These are phyloP conservation scores for Ophiostoma ips DNA, from an alignment of 2,329 filamentous ascomycete species.

Conservation along the genomic window DNA sequence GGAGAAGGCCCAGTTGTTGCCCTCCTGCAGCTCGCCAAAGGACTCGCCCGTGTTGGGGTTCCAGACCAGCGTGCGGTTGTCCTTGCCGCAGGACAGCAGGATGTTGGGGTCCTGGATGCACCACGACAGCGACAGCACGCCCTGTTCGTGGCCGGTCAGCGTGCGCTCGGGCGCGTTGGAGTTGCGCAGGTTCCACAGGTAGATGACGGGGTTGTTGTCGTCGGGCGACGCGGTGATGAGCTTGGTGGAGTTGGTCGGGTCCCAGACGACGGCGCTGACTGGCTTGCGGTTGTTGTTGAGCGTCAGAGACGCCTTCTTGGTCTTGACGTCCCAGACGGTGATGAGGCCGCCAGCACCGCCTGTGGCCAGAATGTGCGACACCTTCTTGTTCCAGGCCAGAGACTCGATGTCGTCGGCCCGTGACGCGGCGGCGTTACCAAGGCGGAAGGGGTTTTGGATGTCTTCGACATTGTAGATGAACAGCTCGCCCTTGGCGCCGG, in stretches of 20 bases:
- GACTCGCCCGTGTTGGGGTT: slow-evolving; percentile 82
- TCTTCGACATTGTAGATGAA: slow-evolving; percentile 94
- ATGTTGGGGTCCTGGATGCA: slow-evolving; percentile 82
- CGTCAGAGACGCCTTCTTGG: slow-evolving; percentile 92
- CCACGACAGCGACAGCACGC: slow-evolving; percentile 89
- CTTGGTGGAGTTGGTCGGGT: slow-evolving; percentile 88
- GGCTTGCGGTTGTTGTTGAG: slow-evolving; percentile 91
- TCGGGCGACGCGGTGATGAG: slow-evolving; percentile 84
- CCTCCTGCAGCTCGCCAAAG: slow-evolving; percentile 87
- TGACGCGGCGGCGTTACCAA: slow-evolving; percentile 67
- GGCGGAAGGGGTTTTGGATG: slow-evolving; percentile 69
- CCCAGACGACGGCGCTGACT: slow-evolving; percentile 93
- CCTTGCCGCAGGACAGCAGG: slow-evolving; percentile 86
- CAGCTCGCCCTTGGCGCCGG: slow-evolving; percentile 87
- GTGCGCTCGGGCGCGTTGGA: slow-evolving; percentile 86
- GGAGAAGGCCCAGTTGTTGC: slow-evolving; percentile 98
- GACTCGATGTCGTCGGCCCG: slow-evolving; percentile 92
- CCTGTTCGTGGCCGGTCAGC: slow-evolving; percentile 84
- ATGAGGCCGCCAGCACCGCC: slow-evolving; percentile 89
- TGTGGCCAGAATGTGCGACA: slow-evolving; percentile 88
- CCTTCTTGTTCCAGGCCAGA: slow-evolving; percentile 96
- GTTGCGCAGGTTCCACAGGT: slow-evolving; percentile 91
- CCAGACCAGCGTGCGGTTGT: slow-evolving; percentile 92
- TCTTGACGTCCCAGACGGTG: slow-evolving; percentile 96
- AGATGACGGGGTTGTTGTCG: slow-evolving; percentile 74